Evolutionary conservation across 2,329 filamentous ascomycete genomes (phyloP), one percentile per base, ranked within the genome.

Genomic region (Colletotrichum falcatum): DNA sequence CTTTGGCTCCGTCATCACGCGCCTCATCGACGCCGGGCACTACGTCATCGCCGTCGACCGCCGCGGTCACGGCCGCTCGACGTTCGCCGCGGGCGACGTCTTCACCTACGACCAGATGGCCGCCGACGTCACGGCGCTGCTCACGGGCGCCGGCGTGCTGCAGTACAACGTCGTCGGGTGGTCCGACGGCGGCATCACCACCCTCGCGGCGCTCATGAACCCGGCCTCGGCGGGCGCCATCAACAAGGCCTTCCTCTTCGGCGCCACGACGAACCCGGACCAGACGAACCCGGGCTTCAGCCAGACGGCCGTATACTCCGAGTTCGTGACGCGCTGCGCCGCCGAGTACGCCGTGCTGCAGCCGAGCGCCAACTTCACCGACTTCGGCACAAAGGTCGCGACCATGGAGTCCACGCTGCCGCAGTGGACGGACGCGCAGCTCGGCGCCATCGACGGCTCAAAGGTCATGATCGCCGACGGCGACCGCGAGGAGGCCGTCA

Each of bases 1-100:
- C 69, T 83, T 81, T 55, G 81, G 77, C 62, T 72, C 77, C 56
- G 81, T 83, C 55, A 81, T 83, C 72, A 73, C 74, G 18, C 74
- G 75, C 12, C 76, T 81, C 7, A 68, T 82, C 35, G 69, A 73
- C 28, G 75, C 78, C 7, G 78, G 76, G 5, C 75, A 80, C 75
- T 79, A 81, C 55, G 78, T 83, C 18, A 81, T 83, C 46, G 81
- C 81, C 12, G 72, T 83, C 35, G 81, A 83, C 69, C 79, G 80
- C 46, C 80, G 82, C 51, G 81, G 81, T 33, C 82, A 84, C 66
- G 81, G 82, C 30, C 80, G 82, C 28, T 79, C 80, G 12, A 81
- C 80, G 0, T 83, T 78, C 70, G 77, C 78, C 56, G 44, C 74
- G 35, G 59, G 72, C 26, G 81, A 82, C 46, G 73, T 75, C 37